These are phyloP conservation scores for Cucumis sativus DNA, from an alignment of 306 rosid genomes.

Conservation along the genomic window DNA sequence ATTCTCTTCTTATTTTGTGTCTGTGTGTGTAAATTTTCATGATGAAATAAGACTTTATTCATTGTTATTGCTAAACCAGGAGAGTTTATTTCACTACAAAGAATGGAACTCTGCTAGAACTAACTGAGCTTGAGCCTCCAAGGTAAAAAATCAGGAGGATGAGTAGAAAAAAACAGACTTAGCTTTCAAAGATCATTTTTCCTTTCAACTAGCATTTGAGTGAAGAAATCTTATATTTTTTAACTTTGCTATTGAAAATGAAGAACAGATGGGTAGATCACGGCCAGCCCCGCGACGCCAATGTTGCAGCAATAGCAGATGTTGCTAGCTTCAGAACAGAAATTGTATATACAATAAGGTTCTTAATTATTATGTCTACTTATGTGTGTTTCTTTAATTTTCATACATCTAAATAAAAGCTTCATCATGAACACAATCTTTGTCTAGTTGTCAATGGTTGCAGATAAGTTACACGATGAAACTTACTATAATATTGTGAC, in stretches of 20 bases:
- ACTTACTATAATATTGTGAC: background rate
- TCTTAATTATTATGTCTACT: background rate
- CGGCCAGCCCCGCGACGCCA: conserved; percentile 81
- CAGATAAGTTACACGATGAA: background rate
- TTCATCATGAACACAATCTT: background rate
- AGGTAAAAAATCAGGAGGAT: conserved; percentile 39
- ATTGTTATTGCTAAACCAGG: conserved; percentile 25
- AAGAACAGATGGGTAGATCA: conserved; percentile 86
- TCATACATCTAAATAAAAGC: background rate
- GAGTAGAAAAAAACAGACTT: background rate
- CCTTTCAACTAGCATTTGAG: conserved; percentile 7
- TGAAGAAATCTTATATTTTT: conserved; percentile 30
- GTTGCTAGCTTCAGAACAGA: conserved; percentile 45
- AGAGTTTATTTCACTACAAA: conserved; percentile 68
- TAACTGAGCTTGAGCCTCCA: conserved; percentile 46
- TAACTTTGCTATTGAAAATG: conserved; percentile 21
- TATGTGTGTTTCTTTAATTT: background rate
- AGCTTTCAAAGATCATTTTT: background rate
- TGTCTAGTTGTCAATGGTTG: background rate
- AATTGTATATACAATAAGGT: conserved; percentile 88
- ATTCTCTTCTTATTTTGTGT: background rate
- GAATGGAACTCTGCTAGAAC: conserved; percentile 56
- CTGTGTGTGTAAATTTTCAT: background rate
- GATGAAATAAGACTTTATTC: conserved; percentile 2
- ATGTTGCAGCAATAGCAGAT: conserved; percentile 81